Evolutionary conservation across 768 basidiomycete species (phyloP).

Genomic region (Agrocybe praecox): DNA sequence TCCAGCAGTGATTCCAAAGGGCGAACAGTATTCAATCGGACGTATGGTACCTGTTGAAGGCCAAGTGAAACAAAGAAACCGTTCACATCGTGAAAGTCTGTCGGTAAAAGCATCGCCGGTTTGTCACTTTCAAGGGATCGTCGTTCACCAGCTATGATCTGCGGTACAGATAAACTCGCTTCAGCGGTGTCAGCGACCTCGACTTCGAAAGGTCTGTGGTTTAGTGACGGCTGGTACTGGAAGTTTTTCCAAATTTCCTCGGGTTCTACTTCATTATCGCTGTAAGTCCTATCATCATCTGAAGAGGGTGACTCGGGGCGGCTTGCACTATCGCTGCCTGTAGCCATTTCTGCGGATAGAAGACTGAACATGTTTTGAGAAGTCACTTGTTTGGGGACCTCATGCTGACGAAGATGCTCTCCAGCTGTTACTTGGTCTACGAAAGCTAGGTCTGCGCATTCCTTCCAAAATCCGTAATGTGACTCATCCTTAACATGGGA

Average conservation of each 20-base stretch:
- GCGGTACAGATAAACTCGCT: background rate
- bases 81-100: constrained; percentile 3
- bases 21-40: constrained; percentile 37
- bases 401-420: background rate
- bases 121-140: background rate
- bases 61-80: constrained; percentile 26
- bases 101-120: background rate
- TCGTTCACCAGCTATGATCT: background rate
- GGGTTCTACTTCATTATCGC: background rate
- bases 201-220: background rate
- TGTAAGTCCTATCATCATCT: background rate
- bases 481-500: constrained; percentile 27
- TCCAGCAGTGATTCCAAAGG: constrained; percentile 38
- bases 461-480: constrained; percentile 54
- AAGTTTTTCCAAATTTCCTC: constrained; percentile 4
- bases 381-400: background rate
- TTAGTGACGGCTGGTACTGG: background rate
- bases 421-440: constrained; percentile 24
- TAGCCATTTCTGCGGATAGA: background rate
- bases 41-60: constrained; percentile 31
- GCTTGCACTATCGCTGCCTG: background rate
- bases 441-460: constrained; percentile 49
- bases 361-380: background rate
- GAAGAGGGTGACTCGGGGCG: background rate
- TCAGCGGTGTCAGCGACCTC: background rate